Evolutionary conservation across 441 rosid species (phyloP).

Genomic region (Populus hybrid): DNA sequence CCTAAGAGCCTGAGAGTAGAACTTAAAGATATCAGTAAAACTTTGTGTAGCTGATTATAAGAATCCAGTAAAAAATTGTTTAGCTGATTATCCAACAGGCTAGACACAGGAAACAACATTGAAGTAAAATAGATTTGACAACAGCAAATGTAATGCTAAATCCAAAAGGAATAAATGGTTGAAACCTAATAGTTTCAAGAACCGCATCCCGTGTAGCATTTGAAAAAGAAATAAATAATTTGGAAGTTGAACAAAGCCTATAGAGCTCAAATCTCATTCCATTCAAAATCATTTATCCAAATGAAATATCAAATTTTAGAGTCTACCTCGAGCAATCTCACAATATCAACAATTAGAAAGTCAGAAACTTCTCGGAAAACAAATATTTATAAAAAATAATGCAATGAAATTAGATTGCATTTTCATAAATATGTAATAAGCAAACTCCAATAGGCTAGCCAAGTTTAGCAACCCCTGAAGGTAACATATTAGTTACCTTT

Average conservation of each 20-base stretch:
- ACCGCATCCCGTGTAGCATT: neutral
- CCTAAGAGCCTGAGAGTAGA: slow-evolving; percentile 50
- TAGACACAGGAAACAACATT: neutral
- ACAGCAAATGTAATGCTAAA: neutral
- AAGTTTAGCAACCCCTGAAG: neutral
- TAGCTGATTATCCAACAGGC: neutral
- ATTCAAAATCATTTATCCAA: neutral
- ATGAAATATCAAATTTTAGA: neutral
- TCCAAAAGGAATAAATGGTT: neutral
- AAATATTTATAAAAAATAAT: neutral
- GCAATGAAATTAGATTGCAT: neutral
- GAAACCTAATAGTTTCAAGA: slow-evolving; percentile 3
- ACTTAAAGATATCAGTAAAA: slow-evolving; percentile 18
- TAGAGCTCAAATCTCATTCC: neutral
- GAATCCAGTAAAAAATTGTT: neutral
- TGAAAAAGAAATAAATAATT: neutral
- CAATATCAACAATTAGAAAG: slow-evolving; percentile 1
- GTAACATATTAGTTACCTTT: slow-evolving; percentile 45
- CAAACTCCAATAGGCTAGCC: neutral
- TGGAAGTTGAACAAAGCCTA: neutral
- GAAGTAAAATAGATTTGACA: neutral
- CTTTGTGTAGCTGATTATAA: neutral
- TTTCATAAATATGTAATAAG: neutral
- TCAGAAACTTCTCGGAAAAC: neutral
- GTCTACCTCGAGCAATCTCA: neutral